These are phyloP conservation scores for Candida namnaoensis DNA, from an alignment of 805 yeast genomes.

Conservation along the genomic window DNA sequence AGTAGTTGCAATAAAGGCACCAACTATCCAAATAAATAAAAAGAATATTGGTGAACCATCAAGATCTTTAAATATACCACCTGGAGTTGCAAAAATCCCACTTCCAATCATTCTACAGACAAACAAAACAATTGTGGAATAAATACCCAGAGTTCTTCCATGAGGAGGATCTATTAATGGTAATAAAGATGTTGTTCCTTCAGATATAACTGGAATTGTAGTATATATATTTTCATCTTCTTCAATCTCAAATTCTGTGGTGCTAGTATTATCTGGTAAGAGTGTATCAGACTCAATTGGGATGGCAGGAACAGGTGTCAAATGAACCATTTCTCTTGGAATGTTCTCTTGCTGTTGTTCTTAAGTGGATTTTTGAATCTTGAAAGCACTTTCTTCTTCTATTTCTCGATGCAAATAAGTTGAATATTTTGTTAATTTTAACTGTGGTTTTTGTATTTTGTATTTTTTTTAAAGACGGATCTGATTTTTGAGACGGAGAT, in stretches of 20 bases:
- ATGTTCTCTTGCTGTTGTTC: too few species aligned
- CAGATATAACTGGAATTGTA: not conserved
- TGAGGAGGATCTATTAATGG: constrained; percentile 33
- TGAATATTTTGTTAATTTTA: too few species aligned
- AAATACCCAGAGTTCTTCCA: constrained; percentile 63
- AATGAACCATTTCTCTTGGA: not conserved
- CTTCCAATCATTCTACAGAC: constrained; percentile 65
- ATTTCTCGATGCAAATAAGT: too few species aligned
- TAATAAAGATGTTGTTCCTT: constrained; percentile 2
- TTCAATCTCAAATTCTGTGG: constrained; percentile 3
- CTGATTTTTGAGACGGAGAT: too few species aligned
- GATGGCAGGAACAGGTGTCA: too few species aligned
- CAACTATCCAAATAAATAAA: constrained; percentile 50
- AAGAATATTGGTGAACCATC: constrained; percentile 59
- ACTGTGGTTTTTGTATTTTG: too few species aligned
- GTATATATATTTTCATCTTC: constrained; percentile 7
- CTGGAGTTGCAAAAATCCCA: constrained; percentile 67
- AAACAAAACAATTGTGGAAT: constrained; percentile 51
- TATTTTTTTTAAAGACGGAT: too few species aligned
- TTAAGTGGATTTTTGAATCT: too few species aligned
- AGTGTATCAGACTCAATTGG: too few species aligned
- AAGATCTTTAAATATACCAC: constrained; percentile 52
- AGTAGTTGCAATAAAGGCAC: constrained; percentile 50
- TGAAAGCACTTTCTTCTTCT: too few species aligned
- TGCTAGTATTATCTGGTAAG: too few species aligned